Percentiles rank a stretch among this genome's conserved stretches.
Evolutionary conservation across 768 basidiomycete genomes (phyloP).

Genomic region (Macrocybe gigantea): DNA sequence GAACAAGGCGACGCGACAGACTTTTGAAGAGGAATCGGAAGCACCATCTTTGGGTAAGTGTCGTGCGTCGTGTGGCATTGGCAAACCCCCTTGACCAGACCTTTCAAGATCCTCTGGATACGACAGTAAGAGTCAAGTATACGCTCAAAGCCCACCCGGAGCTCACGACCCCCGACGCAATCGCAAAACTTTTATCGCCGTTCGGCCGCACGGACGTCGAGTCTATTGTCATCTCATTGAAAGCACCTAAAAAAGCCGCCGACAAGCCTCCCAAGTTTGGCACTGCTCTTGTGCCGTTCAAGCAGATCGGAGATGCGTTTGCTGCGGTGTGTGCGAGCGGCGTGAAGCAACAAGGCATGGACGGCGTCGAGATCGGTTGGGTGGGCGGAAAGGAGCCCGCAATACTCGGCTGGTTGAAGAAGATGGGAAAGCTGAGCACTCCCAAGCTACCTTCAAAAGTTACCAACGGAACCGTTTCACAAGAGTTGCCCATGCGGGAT

Average conservation of each 20-base stretch:
- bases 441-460: background rate
- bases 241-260: slow-evolving; percentile 48
- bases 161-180: slow-evolving; percentile 44
- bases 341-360: slow-evolving; percentile 42
- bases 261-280: slow-evolving; percentile 59
- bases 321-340: slow-evolving; percentile 64
- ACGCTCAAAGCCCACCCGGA: slow-evolving; percentile 48
- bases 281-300: slow-evolving; percentile 72
- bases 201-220: slow-evolving; percentile 62
- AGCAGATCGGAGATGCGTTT: slow-evolving; percentile 71
- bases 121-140: slow-evolving; percentile 73
- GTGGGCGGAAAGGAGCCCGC: slow-evolving; percentile 69
- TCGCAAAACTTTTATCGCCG: slow-evolving; percentile 45
- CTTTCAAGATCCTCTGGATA: slow-evolving; percentile 53
- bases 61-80: background rate
- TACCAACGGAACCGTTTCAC: no score
- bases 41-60: slow-evolving; percentile 51
- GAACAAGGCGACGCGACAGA: slow-evolving; percentile 22
- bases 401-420: slow-evolving; percentile 67
- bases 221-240: slow-evolving; percentile 65
- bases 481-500: no score
- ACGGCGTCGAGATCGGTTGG: slow-evolving; percentile 68
- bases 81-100: slow-evolving; percentile 3
- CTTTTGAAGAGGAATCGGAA: slow-evolving; percentile 33
- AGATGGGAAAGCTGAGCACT: slow-evolving; percentile 56